Evolutionary conservation across 805 yeast species (phyloP).

Genomic region (Saccharomycopsis sp.): DNA sequence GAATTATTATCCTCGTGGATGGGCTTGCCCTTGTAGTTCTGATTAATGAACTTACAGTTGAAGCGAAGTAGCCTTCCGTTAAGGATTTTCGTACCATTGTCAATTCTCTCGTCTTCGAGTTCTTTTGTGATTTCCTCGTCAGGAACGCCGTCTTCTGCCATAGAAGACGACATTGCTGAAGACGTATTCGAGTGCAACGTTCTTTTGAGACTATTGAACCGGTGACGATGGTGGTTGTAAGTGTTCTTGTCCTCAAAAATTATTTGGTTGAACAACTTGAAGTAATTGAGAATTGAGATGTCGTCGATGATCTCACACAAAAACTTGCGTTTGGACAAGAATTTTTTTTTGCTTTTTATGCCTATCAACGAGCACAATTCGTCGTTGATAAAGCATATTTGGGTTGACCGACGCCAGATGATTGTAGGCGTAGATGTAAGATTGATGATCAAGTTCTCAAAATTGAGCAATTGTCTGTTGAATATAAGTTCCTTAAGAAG

Average conservation of each 20-base stretch:
- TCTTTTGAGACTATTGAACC: slow-evolving; percentile 11
- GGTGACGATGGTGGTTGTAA: slow-evolving; percentile 28
- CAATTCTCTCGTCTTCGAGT: slow-evolving; percentile 24
- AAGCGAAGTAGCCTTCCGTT: slow-evolving; percentile 17
- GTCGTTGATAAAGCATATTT: slow-evolving; percentile 70
- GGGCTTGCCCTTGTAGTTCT: slow-evolving; percentile 8
- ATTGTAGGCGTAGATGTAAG: slow-evolving; percentile 72
- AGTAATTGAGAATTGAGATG: slow-evolving; percentile 63
- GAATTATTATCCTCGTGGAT: slow-evolving; percentile 9
- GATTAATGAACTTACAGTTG: slow-evolving; percentile 21
- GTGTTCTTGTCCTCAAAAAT: slow-evolving; percentile 39
- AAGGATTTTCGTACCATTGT: slow-evolving; percentile 16
- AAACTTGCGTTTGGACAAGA: slow-evolving; percentile 38
- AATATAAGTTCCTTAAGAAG: slow-evolving; percentile 31
- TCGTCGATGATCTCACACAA: slow-evolving; percentile 83
- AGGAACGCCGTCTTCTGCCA: background rate
- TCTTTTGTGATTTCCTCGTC: slow-evolving; percentile 16
- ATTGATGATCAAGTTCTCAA: slow-evolving; percentile 33
- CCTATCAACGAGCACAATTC: slow-evolving; percentile 69
- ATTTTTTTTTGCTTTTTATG: slow-evolving; percentile 18
- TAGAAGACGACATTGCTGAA: background rate
- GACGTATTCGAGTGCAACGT: slow-evolving; percentile 4
- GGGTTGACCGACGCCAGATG: slow-evolving; percentile 84
- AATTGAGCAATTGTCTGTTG: slow-evolving; percentile 30
- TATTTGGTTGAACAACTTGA: slow-evolving; percentile 59